Evolutionary conservation across 2,329 filamentous ascomycete species (phyloP).

Genomic region (Hirsutella rhossiliensis): DNA sequence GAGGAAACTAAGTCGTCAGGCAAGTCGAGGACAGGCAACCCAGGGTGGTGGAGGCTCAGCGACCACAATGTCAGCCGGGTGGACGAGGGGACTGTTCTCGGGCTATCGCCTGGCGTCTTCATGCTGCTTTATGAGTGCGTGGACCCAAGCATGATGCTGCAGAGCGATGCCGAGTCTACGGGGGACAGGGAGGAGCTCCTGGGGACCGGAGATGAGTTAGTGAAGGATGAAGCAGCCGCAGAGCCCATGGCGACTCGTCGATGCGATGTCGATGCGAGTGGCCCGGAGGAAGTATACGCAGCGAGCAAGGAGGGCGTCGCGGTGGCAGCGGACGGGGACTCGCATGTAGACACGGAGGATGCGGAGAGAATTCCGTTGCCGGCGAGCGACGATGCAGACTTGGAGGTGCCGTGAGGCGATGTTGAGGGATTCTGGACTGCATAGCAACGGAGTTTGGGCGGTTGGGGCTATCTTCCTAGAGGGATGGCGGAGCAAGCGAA

Average conservation of each 20-base stretch:
- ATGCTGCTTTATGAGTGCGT: constrained; percentile 93
- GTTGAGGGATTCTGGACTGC: constrained; percentile 3
- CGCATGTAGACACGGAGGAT: background rate
- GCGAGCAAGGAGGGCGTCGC: background rate
- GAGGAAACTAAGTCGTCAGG: constrained; percentile 1
- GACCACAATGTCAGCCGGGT: constrained; percentile 74
- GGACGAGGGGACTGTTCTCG: constrained; percentile 59
- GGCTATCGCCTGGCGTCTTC: constrained; percentile 67
- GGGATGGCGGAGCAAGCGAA: too few relatives aligned
- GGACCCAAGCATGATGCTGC: constrained; percentile 37
- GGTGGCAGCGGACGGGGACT: background rate
- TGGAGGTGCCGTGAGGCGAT: too few relatives aligned
- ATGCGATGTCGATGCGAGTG: too few relatives aligned
- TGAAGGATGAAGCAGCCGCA: too few relatives aligned
- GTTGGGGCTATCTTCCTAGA: too few relatives aligned
- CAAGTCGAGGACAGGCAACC: constrained; percentile 11
- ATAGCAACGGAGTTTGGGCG: constrained; percentile 19
- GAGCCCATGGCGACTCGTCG: too few relatives aligned
- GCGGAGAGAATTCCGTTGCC: background rate
- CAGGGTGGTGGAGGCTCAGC: constrained; percentile 82
- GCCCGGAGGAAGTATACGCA: too few relatives aligned
- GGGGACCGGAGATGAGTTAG: background rate
- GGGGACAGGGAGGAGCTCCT: constrained; percentile 2
- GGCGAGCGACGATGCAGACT: background rate
- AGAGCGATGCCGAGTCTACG: constrained; percentile 13